Base-by-base conservation (phyloP, 108 stramenopile species). In the Bacterosira constricta region DNA sequence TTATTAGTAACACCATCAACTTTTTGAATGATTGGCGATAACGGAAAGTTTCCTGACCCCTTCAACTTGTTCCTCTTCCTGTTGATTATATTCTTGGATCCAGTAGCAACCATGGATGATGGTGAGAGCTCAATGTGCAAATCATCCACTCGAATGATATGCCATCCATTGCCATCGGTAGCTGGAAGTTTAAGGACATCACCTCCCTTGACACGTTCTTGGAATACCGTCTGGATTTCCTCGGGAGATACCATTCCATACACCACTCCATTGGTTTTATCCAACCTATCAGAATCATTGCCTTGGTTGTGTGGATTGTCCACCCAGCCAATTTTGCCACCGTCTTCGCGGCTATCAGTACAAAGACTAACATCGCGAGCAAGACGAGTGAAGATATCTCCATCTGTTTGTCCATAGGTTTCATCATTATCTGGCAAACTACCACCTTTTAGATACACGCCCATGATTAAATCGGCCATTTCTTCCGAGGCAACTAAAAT, bases 301-400 rank as follows among this genome's bases (percentile, higher is more conserved):
- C 27, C 34, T 45, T 80, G 67, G 52, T 71, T 54, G 37, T 4
- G 41, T 23, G 76, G 55, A 56, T 85, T 78, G 51, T 86, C 87
- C 11, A 94, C 66, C 92, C 92, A 94, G 6, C 92, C 92, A 53
- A 94, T 69, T 36, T 71, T 66, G 0, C 92, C 92, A 21, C 87
- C 85, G 17, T 89, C 75, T 12, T 88, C 77, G 34, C 85, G 57
- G 9, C 85, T 89, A 54, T 72, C 55, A 17, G 63, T 26, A 65
- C 92, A 94, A 23, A 79, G 62, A 80, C 93, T 94, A 15, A 90
- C 67, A 64, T 84, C 80, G 30, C 58, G 31, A 6, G 90, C 88
- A 36, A 94, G 70, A 6, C 80, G 74, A 57, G 75, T 82, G 78
- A 94, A 94, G 3, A 84, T 52, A 62, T 82, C 75, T 10, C 74